phyloP scores from a whole-genome alignment of 1,139 yeast species.

The Casaregolazyma lundiana region DNA sequence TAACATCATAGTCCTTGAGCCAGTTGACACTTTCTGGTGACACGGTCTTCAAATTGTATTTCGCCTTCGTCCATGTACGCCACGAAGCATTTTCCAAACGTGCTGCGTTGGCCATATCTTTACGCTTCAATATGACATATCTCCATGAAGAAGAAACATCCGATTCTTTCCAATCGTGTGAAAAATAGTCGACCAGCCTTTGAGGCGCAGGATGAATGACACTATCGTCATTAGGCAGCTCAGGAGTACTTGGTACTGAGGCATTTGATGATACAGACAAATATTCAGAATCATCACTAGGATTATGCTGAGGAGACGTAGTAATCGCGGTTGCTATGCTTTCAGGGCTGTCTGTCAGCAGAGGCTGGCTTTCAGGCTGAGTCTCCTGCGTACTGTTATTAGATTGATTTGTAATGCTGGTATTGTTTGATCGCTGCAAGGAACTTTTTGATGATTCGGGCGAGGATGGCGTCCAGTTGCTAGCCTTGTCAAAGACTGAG shows the following conservation, averaged over 20 bases:
- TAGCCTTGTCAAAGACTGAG: background rate
- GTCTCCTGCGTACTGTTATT: background rate
- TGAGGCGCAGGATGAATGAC: constrained; percentile 78
- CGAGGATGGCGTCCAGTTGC: background rate
- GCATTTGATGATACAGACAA: constrained; percentile 11
- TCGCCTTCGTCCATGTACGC: constrained; percentile 86
- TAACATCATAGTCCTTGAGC: constrained; percentile 78
- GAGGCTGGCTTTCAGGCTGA: background rate
- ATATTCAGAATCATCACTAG: constrained; percentile 11
- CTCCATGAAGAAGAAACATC: constrained; percentile 96
- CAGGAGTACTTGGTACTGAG: constrained; percentile 31
- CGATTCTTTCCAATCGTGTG: constrained; percentile 92
- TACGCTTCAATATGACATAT: constrained; percentile 76
- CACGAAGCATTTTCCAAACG: constrained; percentile 79
- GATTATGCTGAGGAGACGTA: background rate
- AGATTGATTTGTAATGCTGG: background rate
- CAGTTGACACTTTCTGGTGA: constrained; percentile 75
- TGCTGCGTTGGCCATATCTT: constrained; percentile 52
- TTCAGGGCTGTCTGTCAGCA: constrained; percentile 2
- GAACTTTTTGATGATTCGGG: constrained; percentile 5
- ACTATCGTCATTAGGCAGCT: constrained; percentile 63
- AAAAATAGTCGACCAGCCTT: constrained; percentile 86
- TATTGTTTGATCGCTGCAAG: background rate
- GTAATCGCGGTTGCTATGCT: constrained; percentile 6
- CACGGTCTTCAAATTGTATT: constrained; percentile 64